Evolutionary conservation across 2,329 filamentous ascomycete genomes (phyloP), one percentile per base, ranked within the genome.

Genomic region (Colletotrichum gigasporum): DNA sequence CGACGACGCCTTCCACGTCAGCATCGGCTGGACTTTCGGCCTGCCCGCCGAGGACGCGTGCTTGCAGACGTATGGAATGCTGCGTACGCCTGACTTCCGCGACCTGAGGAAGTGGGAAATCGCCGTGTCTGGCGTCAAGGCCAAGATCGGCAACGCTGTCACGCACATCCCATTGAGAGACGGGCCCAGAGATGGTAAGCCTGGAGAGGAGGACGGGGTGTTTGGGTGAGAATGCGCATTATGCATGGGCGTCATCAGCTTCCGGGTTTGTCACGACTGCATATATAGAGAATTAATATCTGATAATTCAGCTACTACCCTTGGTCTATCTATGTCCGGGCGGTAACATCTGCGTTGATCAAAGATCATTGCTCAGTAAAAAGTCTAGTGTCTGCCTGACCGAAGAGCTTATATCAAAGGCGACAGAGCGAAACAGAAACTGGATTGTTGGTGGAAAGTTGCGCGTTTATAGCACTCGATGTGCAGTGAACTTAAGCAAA

Each of bases 1-100:
- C 8, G 69, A 71, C 4, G 75, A 83, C 50, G 87, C 85, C 20
- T 97, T 97, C 72, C 96, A 99, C 76, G 80, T 98, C 64, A 97
- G 94, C 45, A 87, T 99, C 59, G 96, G 91, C 0, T 98, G 95
- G 96, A 91, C 87, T 1, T 83, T 95, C 66, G 76, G 81, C 9
- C 74, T 80, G 41, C 89, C 87, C 0, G 80, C 75, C 5, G 63
- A 78, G 3, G 80, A 84, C 32, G 71, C 85, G 12, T 71, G 72
- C 14, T 67, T 74, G 51, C 71, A 71, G 24, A 84, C 82, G 0
- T 70, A 74, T 3, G 63, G 67, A 3, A 67, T 76, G 4, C 79
- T 76, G 44, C 65, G 48, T 4, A 51, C 42, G 5, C 55, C 66
- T 5, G 55, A 63, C 9, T 68, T 70, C 45, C 56, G 73, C 11